These are phyloP conservation scores for Choiromyces venosus DNA, from an alignment of 495 filamentous ascomycete species.

Conservation along the genomic window DNA sequence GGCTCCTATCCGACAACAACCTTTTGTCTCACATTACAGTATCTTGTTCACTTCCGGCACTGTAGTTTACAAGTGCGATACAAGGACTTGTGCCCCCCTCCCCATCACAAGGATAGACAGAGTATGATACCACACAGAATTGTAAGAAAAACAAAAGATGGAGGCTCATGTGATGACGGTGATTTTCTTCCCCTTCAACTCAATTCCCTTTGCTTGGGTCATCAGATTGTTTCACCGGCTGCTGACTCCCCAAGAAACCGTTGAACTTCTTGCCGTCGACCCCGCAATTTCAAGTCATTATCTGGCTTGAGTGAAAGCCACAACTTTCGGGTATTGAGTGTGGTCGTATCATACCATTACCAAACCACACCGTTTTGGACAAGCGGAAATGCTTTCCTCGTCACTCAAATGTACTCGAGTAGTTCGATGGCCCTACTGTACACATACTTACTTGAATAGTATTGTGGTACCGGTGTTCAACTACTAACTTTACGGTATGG, in stretches of 20 bases:
- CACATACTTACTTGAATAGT: neutral
- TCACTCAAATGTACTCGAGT: neutral
- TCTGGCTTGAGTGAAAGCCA: neutral
- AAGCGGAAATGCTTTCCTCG: neutral
- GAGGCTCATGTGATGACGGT: conserved; percentile 35
- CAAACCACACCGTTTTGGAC: neutral
- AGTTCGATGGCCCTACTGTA: neutral
- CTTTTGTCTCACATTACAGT: neutral
- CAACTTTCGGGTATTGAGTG: neutral
- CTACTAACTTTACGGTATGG: no score
- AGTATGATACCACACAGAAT: neutral
- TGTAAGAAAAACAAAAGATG: conserved; percentile 19
- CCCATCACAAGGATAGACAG: neutral
- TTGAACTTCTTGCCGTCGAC: neutral
- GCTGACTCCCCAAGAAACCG: conserved; percentile 1
- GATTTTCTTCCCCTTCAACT: conserved; percentile 11
- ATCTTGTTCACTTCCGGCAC: neutral
- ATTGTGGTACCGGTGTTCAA: neutral
- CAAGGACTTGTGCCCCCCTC: no score
- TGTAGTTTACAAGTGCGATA: neutral
- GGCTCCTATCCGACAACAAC: neutral
- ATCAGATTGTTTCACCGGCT: neutral
- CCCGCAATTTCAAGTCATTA: neutral
- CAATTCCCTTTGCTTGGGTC: neutral
- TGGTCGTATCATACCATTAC: neutral